Conservation (phyloP, 2,329 filamentous ascomycete species). For the Lachnellula arida region DNA sequence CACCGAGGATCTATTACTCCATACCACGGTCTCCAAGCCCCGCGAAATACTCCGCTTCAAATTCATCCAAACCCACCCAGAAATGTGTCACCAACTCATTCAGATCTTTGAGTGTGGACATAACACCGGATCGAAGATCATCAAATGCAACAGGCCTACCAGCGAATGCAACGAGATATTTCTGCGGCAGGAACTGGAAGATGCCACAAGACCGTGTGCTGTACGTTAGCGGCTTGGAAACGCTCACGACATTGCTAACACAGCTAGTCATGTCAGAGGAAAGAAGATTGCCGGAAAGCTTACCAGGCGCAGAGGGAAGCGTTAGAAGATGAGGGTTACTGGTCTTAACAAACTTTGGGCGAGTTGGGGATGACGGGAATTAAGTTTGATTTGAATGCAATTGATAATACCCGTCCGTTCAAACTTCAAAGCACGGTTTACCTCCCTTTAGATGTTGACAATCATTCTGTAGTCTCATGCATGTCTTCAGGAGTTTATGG, state of each 20-base stretch:
- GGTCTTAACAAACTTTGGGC: not conserved
- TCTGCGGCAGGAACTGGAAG: constrained; percentile 24
- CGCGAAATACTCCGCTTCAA: not conserved
- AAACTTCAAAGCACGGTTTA: too few species aligned
- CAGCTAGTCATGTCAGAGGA: constrained; percentile 1
- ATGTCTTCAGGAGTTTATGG: too few species aligned
- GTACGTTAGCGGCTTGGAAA: constrained; percentile 5
- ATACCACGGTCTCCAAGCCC: not conserved
- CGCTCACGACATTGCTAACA: not conserved
- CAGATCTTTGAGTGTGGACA: constrained; percentile 27
- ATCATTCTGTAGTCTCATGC: too few species aligned
- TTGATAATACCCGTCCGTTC: too few species aligned
- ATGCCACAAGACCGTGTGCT: constrained; percentile 17
- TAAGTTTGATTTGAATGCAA: too few species aligned
- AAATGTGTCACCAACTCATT: constrained; percentile 29
- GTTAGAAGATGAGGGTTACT: constrained; percentile 6
- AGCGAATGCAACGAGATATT: constrained; percentile 22
- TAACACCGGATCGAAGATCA: constrained; percentile 12
- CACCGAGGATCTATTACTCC: not conserved
- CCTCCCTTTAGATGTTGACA: too few species aligned
- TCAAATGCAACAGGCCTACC: constrained; percentile 19
- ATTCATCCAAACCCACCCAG: not conserved
- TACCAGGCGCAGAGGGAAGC: not conserved
- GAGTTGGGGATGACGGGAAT: too few species aligned
- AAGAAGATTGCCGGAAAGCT: not conserved